Percentiles rank a stretch among this genome's conserved stretches.
Conservation (phyloP, 1,139 yeast species). For the Nakaseomyces delphensis region DNA sequence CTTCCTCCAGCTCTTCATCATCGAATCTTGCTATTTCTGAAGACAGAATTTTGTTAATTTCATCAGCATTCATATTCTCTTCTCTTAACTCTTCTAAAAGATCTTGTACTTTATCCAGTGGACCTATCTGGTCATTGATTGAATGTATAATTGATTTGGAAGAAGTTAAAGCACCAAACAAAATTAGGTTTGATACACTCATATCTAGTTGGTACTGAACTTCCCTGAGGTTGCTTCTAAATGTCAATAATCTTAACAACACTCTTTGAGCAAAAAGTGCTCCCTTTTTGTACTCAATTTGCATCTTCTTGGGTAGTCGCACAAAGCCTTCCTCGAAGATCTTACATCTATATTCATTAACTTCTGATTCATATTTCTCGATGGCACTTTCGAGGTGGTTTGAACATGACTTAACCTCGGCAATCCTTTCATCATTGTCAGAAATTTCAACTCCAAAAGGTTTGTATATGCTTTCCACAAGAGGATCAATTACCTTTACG, state of each 20-base stretch:
- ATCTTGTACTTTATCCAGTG: conserved; percentile 35
- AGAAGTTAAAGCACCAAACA: conserved; percentile 34
- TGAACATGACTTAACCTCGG: not conserved
- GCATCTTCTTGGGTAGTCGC: conserved; percentile 13
- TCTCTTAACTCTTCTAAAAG: conserved; percentile 39
- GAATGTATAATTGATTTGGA: conserved; percentile 31
- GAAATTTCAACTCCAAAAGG: conserved; percentile 19
- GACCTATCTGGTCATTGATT: conserved; percentile 30
- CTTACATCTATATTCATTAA: conserved; percentile 10
- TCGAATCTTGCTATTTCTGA: not conserved
- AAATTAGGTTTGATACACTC: conserved; percentile 37
- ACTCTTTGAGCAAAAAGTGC: conserved; percentile 32
- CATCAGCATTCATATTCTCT: conserved; percentile 33
- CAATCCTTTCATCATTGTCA: conserved; percentile 24
- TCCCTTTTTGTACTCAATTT: conserved; percentile 23
- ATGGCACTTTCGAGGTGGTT: not conserved
- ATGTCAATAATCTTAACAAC: conserved; percentile 30
- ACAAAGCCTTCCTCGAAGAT: conserved; percentile 10
- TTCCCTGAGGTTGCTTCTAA: conserved; percentile 35
- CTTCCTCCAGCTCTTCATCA: conserved; percentile 6
- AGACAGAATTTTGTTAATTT: conserved; percentile 28
- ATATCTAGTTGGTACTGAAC: conserved; percentile 42
- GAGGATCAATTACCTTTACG: conserved; percentile 19
- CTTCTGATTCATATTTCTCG: conserved; percentile 7
- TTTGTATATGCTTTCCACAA: conserved; percentile 7